phyloP scores from a whole-genome alignment of 108 stramenopile species.

The Skeletonema potamos region DNA sequence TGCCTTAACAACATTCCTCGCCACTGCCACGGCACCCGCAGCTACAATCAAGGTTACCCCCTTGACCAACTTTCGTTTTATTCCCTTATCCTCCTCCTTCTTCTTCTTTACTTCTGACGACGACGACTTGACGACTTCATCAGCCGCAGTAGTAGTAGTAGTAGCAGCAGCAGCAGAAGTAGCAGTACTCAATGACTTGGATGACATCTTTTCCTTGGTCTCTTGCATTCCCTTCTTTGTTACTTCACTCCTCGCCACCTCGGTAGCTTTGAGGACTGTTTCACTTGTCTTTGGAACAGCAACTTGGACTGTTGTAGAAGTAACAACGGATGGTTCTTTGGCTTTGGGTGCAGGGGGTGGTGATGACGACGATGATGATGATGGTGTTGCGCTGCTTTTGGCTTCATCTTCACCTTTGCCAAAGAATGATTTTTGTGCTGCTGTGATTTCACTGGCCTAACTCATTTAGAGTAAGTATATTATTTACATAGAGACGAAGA shows the following conservation, averaged over 20 bases:
- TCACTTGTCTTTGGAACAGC: conserved; percentile 13
- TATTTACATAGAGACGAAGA: no score
- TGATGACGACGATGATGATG: neutral
- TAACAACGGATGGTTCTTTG: no score
- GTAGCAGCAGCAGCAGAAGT: neutral
- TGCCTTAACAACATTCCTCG: conserved; percentile 30
- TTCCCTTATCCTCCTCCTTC: conserved; percentile 19
- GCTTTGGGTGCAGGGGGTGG: neutral
- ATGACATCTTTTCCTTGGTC: conserved; percentile 30
- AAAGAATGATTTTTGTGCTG: neutral
- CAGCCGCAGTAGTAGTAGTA: neutral
- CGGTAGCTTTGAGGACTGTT: conserved; percentile 22
- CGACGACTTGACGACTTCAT: neutral
- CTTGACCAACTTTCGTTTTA: conserved; percentile 21
- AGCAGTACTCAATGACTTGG: no score
- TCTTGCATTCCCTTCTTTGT: conserved; percentile 24
- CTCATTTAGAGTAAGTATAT: no score
- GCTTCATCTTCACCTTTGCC: neutral
- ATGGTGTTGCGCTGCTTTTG: no score
- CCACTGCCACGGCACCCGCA: conserved; percentile 31
- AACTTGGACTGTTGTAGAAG: no score
- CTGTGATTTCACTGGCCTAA: neutral
- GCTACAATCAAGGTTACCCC: conserved; percentile 29
- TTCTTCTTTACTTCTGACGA: neutral
- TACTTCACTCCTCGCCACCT: conserved; percentile 24